A percentile compares a stretch with the other conserved stretches of the same genome.
phyloP scores from a whole-genome alignment of 345 rosid species.

The Acer negundo region DNA sequence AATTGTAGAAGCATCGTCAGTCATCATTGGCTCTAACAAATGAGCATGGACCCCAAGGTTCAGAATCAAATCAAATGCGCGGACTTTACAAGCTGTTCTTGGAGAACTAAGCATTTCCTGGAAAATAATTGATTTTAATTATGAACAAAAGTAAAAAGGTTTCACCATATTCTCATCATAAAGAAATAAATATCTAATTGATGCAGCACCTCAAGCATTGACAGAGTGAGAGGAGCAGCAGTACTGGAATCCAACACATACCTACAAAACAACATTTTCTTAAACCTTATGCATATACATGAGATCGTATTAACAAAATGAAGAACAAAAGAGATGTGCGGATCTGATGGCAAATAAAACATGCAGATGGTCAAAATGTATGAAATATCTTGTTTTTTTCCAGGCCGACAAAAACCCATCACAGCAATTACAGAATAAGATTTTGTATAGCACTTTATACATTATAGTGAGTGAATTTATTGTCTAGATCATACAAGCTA shows the following conservation, averaged over 20 bases:
- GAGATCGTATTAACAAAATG: conserved; percentile 7
- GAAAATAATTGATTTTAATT: conserved; percentile 22
- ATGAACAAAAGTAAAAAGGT: conserved; percentile 29
- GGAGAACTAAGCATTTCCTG: conserved; percentile 97
- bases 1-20: conserved; percentile 69
- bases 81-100: conserved; percentile 70
- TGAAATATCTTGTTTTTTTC: not conserved
- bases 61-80: conserved; percentile 93
- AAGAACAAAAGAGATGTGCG: not conserved
- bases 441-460: not conserved
- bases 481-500: not conserved
- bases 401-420: not conserved
- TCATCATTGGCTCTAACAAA: conserved; percentile 77
- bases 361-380: not conserved
- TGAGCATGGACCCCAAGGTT: conserved; percentile 99
- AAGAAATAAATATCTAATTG: conserved; percentile 22
- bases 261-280: conserved; percentile 50
- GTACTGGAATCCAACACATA: conserved; percentile 93
- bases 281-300: conserved; percentile 5
- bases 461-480: not conserved
- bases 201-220: conserved; percentile 87
- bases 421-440: not conserved
- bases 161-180: conserved; percentile 15
- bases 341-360: not conserved
- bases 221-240: conserved; percentile 96